Evolutionary conservation across 768 basidiomycete species (phyloP).

Genomic region (Podaxis sp.): DNA sequence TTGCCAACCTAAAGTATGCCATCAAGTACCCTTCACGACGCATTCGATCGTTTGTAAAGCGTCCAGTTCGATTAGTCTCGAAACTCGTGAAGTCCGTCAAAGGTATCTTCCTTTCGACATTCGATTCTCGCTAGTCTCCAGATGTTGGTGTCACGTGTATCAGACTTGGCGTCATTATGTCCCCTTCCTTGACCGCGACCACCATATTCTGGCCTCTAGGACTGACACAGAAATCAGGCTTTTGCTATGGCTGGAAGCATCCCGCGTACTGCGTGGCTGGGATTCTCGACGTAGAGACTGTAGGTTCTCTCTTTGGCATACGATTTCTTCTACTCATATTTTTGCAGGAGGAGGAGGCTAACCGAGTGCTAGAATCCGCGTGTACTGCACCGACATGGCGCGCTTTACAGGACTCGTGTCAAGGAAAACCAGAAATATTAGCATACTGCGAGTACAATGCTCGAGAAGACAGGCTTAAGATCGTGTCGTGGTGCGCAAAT

Average conservation of each 20-base stretch:
- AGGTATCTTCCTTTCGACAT: too few relatives aligned
- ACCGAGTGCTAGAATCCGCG: not conserved
- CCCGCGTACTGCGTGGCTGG: constrained; percentile 55
- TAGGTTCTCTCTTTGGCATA: not conserved
- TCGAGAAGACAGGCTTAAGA: constrained; percentile 2
- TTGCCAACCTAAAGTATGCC: too few relatives aligned
- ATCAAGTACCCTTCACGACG: too few relatives aligned
- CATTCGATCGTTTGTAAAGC: too few relatives aligned
- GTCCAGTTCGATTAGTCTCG: too few relatives aligned
- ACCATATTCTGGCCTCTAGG: constrained; percentile 63
- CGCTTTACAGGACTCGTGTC: constrained; percentile 24
- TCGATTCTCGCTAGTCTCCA: too few relatives aligned
- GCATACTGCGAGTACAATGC: constrained; percentile 31
- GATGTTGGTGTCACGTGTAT: too few relatives aligned
- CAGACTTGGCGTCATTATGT: not conserved
- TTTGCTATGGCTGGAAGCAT: constrained; percentile 59
- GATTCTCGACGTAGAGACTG: constrained; percentile 32
- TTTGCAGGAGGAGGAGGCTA: constrained; percentile 1
- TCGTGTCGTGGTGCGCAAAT: constrained; percentile 23
- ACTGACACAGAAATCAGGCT: constrained; percentile 38
- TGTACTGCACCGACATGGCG: constrained; percentile 24
- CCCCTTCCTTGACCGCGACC: constrained; percentile 21
- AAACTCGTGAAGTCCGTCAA: too few relatives aligned
- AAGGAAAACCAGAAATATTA: constrained; percentile 34
- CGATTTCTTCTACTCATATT: not conserved